A percentile compares a stretch with the other conserved stretches of the same genome.
phyloP scores from a whole-genome alignment of 176 grass and related monocot species.

The Typha latifolia region DNA sequence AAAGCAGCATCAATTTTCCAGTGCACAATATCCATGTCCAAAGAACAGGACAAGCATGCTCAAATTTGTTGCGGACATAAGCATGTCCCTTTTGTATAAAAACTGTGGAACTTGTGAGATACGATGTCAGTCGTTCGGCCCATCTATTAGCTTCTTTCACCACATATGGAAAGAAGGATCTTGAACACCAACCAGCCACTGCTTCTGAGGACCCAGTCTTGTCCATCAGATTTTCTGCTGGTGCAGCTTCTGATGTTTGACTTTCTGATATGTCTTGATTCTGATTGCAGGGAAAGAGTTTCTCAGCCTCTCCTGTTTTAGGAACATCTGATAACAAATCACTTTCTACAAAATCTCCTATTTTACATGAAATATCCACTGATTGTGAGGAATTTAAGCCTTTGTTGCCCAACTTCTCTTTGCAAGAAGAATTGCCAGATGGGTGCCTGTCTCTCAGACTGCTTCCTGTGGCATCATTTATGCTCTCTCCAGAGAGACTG shows the following conservation, averaged over 20 bases:
- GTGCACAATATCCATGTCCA: conserved; percentile 49
- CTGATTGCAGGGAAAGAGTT: conserved; percentile 11
- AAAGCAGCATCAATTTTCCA: conserved; percentile 68
- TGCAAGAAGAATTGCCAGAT: conserved; percentile 15
- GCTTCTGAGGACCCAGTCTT: background rate
- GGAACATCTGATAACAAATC: conserved; percentile 20
- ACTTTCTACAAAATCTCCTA: conserved; percentile 23
- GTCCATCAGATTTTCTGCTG: background rate
- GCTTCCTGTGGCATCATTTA: conserved; percentile 32
- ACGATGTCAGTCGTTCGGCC: conserved; percentile 49
- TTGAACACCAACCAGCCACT: conserved; percentile 49
- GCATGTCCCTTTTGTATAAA: conserved; percentile 36
- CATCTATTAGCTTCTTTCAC: conserved; percentile 44
- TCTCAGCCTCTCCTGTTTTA: conserved; percentile 38
- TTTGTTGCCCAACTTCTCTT: conserved; percentile 28
- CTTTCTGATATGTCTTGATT: conserved; percentile 13
- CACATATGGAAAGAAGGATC: conserved; percentile 47
- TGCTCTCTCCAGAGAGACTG: conserved; percentile 21
- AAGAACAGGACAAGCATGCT: conserved; percentile 54
- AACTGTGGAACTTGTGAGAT: conserved; percentile 28
- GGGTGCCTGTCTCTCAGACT: conserved; percentile 35
- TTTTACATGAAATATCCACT: conserved; percentile 18
- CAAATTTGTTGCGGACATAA: conserved; percentile 43
- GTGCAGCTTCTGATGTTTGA: conserved; percentile 1
- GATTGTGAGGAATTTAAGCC: conserved; percentile 19